Conservation (phyloP, 495 filamentous ascomycete genomes). For the Penicillium daleae region DNA sequence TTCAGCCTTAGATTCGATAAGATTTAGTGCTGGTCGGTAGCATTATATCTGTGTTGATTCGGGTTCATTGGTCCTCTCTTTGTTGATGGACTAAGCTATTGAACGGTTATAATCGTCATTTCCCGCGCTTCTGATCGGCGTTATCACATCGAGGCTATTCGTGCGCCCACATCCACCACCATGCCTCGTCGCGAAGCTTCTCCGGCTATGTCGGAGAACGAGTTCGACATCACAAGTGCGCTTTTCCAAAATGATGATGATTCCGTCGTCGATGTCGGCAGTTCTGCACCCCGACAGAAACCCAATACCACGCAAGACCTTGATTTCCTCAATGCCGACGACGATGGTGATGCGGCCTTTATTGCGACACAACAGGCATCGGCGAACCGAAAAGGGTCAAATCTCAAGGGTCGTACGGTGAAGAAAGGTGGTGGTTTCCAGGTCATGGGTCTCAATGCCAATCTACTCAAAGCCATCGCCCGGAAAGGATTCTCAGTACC, state of each 20-base stretch:
- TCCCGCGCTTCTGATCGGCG: constrained; percentile 22
- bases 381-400: constrained; percentile 80
- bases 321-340: constrained; percentile 54
- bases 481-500: constrained; percentile 94
- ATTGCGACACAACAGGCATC: constrained; percentile 85
- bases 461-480: constrained; percentile 84
- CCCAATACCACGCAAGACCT: constrained; percentile 40
- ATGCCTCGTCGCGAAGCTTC: constrained; percentile 72
- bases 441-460: constrained; percentile 86
- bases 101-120: constrained; percentile 17
- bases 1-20: constrained; percentile 14
- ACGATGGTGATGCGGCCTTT: constrained; percentile 80
- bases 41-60: background rate
- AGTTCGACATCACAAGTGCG: constrained; percentile 83
- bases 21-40: background rate
- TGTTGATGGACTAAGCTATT: constrained; percentile 6
- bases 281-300: constrained; percentile 37
- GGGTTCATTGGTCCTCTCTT: background rate
- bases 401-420: constrained; percentile 79
- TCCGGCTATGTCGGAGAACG: constrained; percentile 83
- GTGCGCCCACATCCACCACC: constrained; percentile 11
- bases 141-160: constrained; percentile 10
- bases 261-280: constrained; percentile 45
- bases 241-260: constrained; percentile 68
- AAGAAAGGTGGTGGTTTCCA: constrained; percentile 98